Evolutionary conservation across 805 yeast species (phyloP).

Genomic region (Kazachstania taianensis): DNA sequence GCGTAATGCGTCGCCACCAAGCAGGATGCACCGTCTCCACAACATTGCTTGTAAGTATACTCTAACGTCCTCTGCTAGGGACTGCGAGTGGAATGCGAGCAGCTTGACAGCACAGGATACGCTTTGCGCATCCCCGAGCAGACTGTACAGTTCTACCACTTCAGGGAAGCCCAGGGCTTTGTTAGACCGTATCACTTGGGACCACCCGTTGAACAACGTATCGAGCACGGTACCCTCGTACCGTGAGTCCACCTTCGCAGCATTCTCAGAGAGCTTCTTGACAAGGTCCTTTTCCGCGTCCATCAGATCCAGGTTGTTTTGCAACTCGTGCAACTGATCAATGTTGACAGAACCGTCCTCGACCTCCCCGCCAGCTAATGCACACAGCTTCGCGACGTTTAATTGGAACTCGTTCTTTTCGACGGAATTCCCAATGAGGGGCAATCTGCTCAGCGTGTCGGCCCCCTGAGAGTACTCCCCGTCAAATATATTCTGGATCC

Average conservation of each 20-base stretch:
- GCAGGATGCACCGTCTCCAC: constrained; percentile 51
- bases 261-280: constrained; percentile 20
- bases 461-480: constrained; percentile 44
- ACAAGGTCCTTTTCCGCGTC: constrained; percentile 39
- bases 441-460: constrained; percentile 34
- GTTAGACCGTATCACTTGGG: constrained; percentile 20
- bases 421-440: constrained; percentile 34
- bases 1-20: constrained; percentile 30
- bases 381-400: constrained; percentile 63
- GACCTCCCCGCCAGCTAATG: constrained; percentile 33
- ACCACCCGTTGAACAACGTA: constrained; percentile 16
- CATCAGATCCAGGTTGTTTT: constrained; percentile 38
- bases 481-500: constrained; percentile 59
- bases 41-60: constrained; percentile 30
- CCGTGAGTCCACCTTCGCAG: constrained; percentile 17
- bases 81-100: constrained; percentile 31
- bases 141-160: constrained; percentile 43
- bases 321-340: constrained; percentile 34
- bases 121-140: constrained; percentile 31
- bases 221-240: constrained; percentile 16
- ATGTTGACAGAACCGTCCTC: constrained; percentile 7
- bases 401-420: constrained; percentile 41
- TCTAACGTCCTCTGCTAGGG: constrained; percentile 25
- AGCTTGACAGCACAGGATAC: constrained; percentile 42
- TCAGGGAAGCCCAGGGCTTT: constrained; percentile 35